A percentile compares a stretch with the other conserved stretches of the same genome.
Conservation (phyloP, 345 rosid species). For the Salix brachista region DNA sequence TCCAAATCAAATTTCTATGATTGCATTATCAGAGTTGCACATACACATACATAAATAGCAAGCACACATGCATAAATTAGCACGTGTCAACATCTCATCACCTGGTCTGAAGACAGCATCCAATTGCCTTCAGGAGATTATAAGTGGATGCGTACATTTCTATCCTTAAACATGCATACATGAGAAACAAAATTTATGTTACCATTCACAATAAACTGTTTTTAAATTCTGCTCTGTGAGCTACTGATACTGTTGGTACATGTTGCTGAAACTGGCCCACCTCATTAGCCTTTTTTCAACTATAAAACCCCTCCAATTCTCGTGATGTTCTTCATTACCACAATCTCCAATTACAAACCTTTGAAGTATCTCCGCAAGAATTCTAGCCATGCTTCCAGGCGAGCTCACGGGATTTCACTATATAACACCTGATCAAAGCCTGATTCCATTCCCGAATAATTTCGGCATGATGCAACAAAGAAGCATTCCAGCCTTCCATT, state of each 20-base stretch:
- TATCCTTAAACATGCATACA: slow-evolving; percentile 3
- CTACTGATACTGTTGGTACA: slow-evolving; percentile 12
- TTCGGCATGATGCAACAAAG: slow-evolving; percentile 33
- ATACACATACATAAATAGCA: not conserved
- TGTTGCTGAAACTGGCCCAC: slow-evolving; percentile 34
- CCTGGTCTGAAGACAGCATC: not conserved
- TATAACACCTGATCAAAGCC: slow-evolving; percentile 37
- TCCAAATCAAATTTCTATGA: slow-evolving; percentile 14
- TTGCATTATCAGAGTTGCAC: not conserved
- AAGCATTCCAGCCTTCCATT: slow-evolving; percentile 38
- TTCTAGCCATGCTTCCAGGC: slow-evolving; percentile 44
- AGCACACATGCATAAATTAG: not conserved
- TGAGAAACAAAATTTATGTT: not conserved
- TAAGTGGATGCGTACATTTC: slow-evolving; percentile 10
- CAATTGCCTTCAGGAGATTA: not conserved
- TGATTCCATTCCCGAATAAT: slow-evolving; percentile 25
- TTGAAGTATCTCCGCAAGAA: slow-evolving; percentile 6
- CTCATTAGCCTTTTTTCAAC: slow-evolving; percentile 22
- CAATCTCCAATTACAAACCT: slow-evolving; percentile 5
- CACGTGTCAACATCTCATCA: not conserved
- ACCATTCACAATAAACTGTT: slow-evolving; percentile 15
- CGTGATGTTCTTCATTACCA: slow-evolving; percentile 29
- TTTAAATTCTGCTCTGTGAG: slow-evolving; percentile 19
- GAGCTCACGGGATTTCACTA: slow-evolving; percentile 51
- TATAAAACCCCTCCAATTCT: slow-evolving; percentile 45